Evolutionary conservation across 331 rosid species (phyloP), one percentile per base, ranked within the genome.

Genomic region (Saraca asoca): DNA sequence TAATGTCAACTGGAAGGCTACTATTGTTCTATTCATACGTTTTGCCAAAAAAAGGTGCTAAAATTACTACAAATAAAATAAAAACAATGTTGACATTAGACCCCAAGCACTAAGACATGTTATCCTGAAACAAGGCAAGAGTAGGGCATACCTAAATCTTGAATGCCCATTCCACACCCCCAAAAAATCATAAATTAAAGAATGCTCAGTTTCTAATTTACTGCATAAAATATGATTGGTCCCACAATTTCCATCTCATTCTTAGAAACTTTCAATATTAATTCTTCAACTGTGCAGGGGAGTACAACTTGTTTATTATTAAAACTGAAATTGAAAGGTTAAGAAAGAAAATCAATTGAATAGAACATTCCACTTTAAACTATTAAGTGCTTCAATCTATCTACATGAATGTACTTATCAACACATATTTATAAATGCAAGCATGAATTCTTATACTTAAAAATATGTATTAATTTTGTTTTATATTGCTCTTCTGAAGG

Each of bases 1-100:
- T 93, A 56, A 85, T 73, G 78, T 93, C 98, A 62, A 87, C 72
- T 11, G 91, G 80, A 70, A 87, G 88, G 64, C 75, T 85, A 68
- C 85, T 94, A 63, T 92, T 94, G 75, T 83, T 89, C 70, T 61
- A 78, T 63, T 87, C 95, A 8, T 56, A 62, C 53, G 75, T 92
- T 75, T 84, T 87, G 59, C 66, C 68, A 73, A 84, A 88, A 48
- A 88, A 55, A 53, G 88, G 83, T 16, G 71, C 89, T 58, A 85
- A 77, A 69, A 81, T 81, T 55, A 77, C 85, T 77, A 77, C 64
- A 73, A 64, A 72, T 39, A 68, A 53, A 59, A 48, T 64, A 53
- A 38, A 33, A 53, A 46, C 43, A 56, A n/a, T 15, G 31, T 6
- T 33, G 58, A 14, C 19, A 34, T 64, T 7, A 64, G 70, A 13